Evolutionary conservation across 225 moss, liverwort and hornwort genomes (phyloP).

Genomic region (Takakia lepidozioides): DNA sequence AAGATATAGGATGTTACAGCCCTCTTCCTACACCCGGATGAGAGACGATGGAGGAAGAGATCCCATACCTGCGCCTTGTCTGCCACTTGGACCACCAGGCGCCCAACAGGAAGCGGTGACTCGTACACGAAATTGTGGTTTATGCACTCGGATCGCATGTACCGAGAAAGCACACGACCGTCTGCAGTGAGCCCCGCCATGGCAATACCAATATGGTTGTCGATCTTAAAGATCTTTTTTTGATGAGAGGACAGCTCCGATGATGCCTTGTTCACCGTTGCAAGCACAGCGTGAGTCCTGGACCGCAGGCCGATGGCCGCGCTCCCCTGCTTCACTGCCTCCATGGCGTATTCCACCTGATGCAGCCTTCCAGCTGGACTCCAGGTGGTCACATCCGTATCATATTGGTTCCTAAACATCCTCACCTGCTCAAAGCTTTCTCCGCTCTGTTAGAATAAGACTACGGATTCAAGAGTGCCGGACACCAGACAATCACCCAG

Average conservation of each 20-base stretch:
- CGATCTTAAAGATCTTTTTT: slow-evolving; percentile 93
- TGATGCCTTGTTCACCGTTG: slow-evolving; percentile 76
- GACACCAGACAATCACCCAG: no score
- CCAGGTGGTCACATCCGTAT: slow-evolving; percentile 98
- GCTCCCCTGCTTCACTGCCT: slow-evolving; percentile 96
- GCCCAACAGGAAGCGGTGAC: slow-evolving; percentile 79
- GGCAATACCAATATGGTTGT: slow-evolving; percentile 82
- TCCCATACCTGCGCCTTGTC: slow-evolving; percentile 77
- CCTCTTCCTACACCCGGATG: no score
- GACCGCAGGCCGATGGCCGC: slow-evolving; percentile 86
- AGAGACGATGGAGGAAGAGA: no score
- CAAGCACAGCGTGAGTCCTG: slow-evolving; percentile 79
- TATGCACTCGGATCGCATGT: slow-evolving; percentile 89
- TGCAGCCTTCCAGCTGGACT: slow-evolving; percentile 94
- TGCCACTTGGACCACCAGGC: slow-evolving; percentile 86
- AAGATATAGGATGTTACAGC: no score
- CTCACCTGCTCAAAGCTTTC: slow-evolving; percentile 3
- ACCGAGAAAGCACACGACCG: slow-evolving; percentile 72
- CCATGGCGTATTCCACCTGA: slow-evolving; percentile 98
- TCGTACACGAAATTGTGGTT: slow-evolving; percentile 82
- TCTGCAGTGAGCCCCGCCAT: slow-evolving; percentile 94
- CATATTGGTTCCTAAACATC: slow-evolving; percentile 98
- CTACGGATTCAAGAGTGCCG: no score
- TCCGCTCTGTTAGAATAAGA: no score
- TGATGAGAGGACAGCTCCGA: slow-evolving; percentile 78